These are phyloP conservation scores for Nakazawaea holstii DNA, from an alignment of 805 yeast species.

Conservation along the genomic window DNA sequence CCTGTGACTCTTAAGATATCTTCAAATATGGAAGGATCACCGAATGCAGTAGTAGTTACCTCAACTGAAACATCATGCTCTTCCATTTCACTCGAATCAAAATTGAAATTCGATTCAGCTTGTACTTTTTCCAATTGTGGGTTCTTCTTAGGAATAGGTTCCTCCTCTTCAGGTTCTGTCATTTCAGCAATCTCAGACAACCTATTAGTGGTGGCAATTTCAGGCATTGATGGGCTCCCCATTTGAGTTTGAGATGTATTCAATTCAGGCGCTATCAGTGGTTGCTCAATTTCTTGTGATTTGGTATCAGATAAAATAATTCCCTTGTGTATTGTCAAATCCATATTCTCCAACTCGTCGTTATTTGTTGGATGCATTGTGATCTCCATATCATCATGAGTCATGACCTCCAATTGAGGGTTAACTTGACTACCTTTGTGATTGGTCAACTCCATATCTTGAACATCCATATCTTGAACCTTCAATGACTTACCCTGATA, in stretches of 20 bases:
- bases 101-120: background rate
- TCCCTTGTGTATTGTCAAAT: background rate
- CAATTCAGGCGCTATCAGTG: background rate
- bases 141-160: background rate
- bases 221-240: background rate
- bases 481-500: conserved; percentile 6
- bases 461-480: background rate
- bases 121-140: background rate
- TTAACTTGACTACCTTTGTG: background rate
- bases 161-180: conserved; percentile 14
- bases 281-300: too few relatives aligned
- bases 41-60: conserved; percentile 18
- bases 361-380: conserved; percentile 6
- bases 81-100: conserved; percentile 11
- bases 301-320: too few relatives aligned
- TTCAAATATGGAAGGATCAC: conserved; percentile 8
- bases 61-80: conserved; percentile 15
- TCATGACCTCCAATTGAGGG: background rate
- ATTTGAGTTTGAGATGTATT: background rate
- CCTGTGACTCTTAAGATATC: conserved; percentile 10
- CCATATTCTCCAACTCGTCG: background rate
- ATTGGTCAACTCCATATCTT: background rate
- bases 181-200: conserved; percentile 12
- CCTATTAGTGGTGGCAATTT: background rate
- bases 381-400: conserved; percentile 12